A percentile compares a stretch with the other conserved stretches of the same genome.
These are phyloP conservation scores for Xylariales sp. DNA, from an alignment of 2,329 filamentous ascomycete genomes.

Conservation along the genomic window DNA sequence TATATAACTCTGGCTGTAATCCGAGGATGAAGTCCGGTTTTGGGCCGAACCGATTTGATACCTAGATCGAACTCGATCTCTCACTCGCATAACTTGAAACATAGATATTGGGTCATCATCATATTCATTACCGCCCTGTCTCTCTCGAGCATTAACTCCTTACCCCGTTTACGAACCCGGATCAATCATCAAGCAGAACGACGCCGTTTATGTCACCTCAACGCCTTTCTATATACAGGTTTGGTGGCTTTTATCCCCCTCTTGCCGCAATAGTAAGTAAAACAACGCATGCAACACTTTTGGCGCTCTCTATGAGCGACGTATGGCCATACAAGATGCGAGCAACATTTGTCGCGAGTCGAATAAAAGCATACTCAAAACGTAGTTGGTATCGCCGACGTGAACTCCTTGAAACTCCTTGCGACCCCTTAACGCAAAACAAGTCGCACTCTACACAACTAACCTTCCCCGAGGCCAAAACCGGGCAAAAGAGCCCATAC, in stretches of 20 bases:
- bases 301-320: constrained; percentile 11
- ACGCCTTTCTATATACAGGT: constrained; percentile 26
- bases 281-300: constrained; percentile 2
- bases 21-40: too few species aligned
- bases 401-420: constrained; percentile 18
- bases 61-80: neutral
- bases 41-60: too few species aligned
- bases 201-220: constrained; percentile 6
- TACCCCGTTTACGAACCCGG: constrained; percentile 8
- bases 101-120: constrained; percentile 7
- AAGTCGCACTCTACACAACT: neutral
- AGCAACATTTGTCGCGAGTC: constrained; percentile 18
- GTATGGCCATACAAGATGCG: constrained; percentile 9
- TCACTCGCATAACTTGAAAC: neutral
- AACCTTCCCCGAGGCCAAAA: constrained; percentile 14
- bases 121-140: constrained; percentile 26
- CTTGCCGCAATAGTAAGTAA: constrained; percentile 10
- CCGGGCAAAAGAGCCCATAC: constrained; percentile 52
- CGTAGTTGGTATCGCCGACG: constrained; percentile 33
- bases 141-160: constrained; percentile 14
- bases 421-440: constrained; percentile 21
- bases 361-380: constrained; percentile 21
- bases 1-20: too few species aligned
- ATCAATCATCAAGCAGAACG: neutral
- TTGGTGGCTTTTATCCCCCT: neutral